Evolutionary conservation across 257 asterid genomes (phyloP).

Genomic region (Nicotiana sylvestris): DNA sequence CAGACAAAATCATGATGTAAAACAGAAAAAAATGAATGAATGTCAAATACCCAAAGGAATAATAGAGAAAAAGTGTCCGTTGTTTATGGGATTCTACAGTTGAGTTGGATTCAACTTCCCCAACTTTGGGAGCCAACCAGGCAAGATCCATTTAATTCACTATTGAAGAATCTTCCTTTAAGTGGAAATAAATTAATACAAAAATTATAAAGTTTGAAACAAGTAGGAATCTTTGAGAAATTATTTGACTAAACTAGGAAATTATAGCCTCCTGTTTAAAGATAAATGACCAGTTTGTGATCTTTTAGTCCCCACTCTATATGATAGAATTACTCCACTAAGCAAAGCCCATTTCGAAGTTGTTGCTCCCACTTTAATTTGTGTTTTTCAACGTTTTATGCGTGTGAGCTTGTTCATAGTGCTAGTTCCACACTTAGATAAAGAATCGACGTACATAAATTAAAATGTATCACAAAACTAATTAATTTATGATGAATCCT

Average conservation of each 20-base stretch:
- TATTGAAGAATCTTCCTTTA: conserved; percentile 14
- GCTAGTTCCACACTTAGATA: too few species aligned
- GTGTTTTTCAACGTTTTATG: too few species aligned
- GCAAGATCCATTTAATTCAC: neutral
- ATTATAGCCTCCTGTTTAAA: neutral
- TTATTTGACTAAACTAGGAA: neutral
- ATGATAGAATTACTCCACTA: neutral
- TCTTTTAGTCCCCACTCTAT: neutral
- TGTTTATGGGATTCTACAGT: conserved; percentile 12
- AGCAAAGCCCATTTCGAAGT: neutral
- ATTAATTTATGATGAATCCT: too few species aligned
- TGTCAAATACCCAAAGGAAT: neutral
- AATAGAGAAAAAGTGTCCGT: conserved; percentile 12
- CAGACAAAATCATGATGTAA: conserved; percentile 8
- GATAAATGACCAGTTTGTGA: neutral
- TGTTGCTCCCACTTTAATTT: neutral
- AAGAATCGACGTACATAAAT: too few species aligned
- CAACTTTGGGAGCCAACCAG: conserved; percentile 25
- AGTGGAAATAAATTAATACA: conserved; percentile 1
- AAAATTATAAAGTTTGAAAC: neutral
- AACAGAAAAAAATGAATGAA: conserved; percentile 5
- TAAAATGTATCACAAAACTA: too few species aligned
- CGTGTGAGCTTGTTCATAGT: too few species aligned
- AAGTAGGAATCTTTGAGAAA: neutral
- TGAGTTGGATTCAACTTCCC: conserved; percentile 14